Evolutionary conservation across 495 filamentous ascomycete species (phyloP), one percentile per base, ranked within the genome.

Genomic region (Penicillium canescens): DNA sequence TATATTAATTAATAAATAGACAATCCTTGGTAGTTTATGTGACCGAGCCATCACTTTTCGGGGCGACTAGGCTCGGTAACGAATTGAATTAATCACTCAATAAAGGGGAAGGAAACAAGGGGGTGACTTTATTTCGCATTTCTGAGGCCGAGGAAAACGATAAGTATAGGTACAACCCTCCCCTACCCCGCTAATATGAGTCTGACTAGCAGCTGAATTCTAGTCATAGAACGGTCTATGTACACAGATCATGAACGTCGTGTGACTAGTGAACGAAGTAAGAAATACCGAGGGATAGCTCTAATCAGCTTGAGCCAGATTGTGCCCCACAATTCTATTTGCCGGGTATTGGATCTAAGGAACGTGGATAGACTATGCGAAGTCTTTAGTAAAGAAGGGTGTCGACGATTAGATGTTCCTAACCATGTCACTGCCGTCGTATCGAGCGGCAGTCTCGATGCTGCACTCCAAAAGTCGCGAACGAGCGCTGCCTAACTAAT

Each of bases 371-470:
- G 63, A 34, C 42, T 69, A 10, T 49, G 54, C 41, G 43, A 61
- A 23, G 47, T 69, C 7, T 67, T 69, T 48, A 20, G 33, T 24
- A 62, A 64, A 16, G 54, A 65, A 28, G 50, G 57, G 6, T 69
- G 57, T 53, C 43, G 35, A 3, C 38, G 61, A 21, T 42, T 68
- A 5, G 61, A 67, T 42, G 18, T 65, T 3, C 6, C 44, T 4
- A 65, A 69, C 37, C 53, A 69, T 44, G 57, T 66, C 0, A 59
- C 51, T 31, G 61, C 61, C 54, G 42, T 70, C 36, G 56, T 69
- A 11, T 60, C 62, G 13, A 28, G 34, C 9, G 55, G 53, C 35
- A 44, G 62, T 40, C 54, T 69, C 10, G 9, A 44, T 20, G 21
- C 35, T 6, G 53, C 58, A 8, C 37, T 51, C 7, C 46, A 37